phyloP scores from a whole-genome alignment of 2,329 filamentous ascomycete genomes.

The Drechslera avenae region DNA sequence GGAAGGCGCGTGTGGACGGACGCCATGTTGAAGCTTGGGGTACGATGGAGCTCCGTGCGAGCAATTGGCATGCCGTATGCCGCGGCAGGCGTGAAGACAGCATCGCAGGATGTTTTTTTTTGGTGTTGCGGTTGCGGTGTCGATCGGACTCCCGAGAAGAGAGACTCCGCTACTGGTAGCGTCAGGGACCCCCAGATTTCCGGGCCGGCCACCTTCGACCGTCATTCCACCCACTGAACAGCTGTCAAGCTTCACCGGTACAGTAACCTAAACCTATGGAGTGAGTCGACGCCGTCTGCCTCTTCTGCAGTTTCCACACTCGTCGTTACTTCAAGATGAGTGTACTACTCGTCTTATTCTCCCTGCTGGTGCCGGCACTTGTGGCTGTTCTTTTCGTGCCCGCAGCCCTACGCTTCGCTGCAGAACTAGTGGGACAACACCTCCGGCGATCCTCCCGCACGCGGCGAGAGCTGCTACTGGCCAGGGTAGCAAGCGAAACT shows the following conservation, averaged over 20 bases:
- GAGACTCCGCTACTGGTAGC: conserved; percentile 3
- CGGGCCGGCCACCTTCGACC: conserved; percentile 27
- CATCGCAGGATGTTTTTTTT: conserved; percentile 24
- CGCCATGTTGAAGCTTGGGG: conserved; percentile 1
- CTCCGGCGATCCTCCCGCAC: conserved; percentile 41
- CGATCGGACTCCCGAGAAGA: conserved; percentile 22
- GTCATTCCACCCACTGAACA: conserved; percentile 39
- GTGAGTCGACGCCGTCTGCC: conserved; percentile 6
- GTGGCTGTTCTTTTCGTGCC: conserved; percentile 34
- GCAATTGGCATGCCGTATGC: conserved; percentile 34
- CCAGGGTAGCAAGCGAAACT: conserved; percentile 40
- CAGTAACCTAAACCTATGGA: conserved; percentile 15
- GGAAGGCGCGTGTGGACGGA: conserved; percentile 52
- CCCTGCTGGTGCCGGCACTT: conserved; percentile 30
- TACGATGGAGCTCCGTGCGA: conserved; percentile 12
- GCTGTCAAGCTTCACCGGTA: conserved; percentile 19
- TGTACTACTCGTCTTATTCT: conserved; percentile 31
- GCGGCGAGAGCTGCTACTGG: conserved; percentile 42
- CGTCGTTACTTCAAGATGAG: conserved; percentile 31
- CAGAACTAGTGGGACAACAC: conserved; percentile 35
- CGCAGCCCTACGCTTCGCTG: conserved; percentile 33
- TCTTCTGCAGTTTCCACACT: conserved; percentile 15
- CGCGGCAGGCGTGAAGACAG: conserved; percentile 28
- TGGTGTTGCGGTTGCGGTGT: conserved; percentile 8
- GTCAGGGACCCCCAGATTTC: conserved; percentile 21